Conservation (phyloP, 495 filamentous ascomycete genomes). For the Neurospora pannonica region DNA sequence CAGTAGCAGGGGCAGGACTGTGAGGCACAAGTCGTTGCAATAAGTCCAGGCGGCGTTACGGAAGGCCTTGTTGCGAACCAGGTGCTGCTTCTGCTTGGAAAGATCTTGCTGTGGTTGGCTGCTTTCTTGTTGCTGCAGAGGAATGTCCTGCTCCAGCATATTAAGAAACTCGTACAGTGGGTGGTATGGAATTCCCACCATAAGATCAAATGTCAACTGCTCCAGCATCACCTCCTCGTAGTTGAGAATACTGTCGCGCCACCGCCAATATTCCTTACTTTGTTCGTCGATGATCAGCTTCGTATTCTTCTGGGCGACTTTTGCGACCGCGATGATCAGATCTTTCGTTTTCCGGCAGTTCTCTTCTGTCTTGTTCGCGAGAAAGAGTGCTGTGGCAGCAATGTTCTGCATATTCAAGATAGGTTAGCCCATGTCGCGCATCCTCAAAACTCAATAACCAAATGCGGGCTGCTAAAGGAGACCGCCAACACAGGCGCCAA, state of each 20-base stretch:
- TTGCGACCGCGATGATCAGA: conserved; percentile 81
- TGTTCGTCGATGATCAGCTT: conserved; percentile 85
- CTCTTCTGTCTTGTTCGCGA: conserved; percentile 95
- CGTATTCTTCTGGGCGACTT: conserved; percentile 88
- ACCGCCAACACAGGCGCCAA: not conserved
- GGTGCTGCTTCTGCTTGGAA: conserved; percentile 1
- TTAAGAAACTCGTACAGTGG: conserved; percentile 69
- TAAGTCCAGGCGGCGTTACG: conserved; percentile 86
- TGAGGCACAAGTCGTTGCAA: conserved; percentile 78
- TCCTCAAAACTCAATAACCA: not conserved
- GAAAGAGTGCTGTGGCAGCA: conserved; percentile 80
- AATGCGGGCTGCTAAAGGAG: not conserved
- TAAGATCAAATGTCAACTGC: conserved; percentile 85
- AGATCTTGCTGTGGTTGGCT: not conserved
- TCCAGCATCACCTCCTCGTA: conserved; percentile 90
- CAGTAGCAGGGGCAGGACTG: conserved; percentile 75
- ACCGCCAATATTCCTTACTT: conserved; percentile 92
- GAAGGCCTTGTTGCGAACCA: conserved; percentile 63
- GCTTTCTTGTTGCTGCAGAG: not conserved
- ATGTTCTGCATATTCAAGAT: conserved; percentile 44
- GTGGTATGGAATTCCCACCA: conserved; percentile 74
- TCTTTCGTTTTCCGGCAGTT: conserved; percentile 90
- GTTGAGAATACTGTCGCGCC: conserved; percentile 84
- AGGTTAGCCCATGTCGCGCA: not conserved
- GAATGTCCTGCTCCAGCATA: conserved; percentile 37